phyloP scores from a whole-genome alignment of 129 eudicot genomes.

The Artemisia tridentata region DNA sequence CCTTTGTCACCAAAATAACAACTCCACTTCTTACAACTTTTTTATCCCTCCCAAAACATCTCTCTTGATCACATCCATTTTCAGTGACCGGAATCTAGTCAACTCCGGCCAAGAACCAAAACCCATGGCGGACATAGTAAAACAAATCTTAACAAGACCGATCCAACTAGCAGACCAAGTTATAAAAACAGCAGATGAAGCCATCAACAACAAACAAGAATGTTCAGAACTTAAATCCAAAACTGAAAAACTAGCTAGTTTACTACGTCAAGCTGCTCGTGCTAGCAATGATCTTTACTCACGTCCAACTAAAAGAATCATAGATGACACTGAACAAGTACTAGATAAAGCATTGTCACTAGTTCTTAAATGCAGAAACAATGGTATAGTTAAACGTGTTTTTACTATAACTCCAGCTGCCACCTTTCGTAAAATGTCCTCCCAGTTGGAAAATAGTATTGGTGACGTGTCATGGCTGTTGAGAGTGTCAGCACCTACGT shows the following conservation, averaged over 20 bases:
- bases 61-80: too few relatives aligned
- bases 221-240: constrained; percentile 43
- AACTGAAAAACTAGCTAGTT: constrained; percentile 34
- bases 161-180: constrained; percentile 44
- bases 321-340: constrained; percentile 43
- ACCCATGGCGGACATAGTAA: constrained; percentile 41
- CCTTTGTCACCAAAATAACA: too few relatives aligned
- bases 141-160: constrained; percentile 39
- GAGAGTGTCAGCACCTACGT: constrained; percentile 40
- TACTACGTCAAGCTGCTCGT: constrained; percentile 48
- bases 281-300: constrained; percentile 42
- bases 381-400: constrained; percentile 36
- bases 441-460: constrained; percentile 42
- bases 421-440: constrained; percentile 41
- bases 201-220: constrained; percentile 35
- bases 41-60: too few relatives aligned
- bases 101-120: too few relatives aligned
- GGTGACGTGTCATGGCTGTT: constrained; percentile 44
- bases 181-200: constrained; percentile 35
- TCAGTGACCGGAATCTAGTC: too few relatives aligned
- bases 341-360: constrained; percentile 35
- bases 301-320: constrained; percentile 44
- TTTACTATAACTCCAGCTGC: constrained; percentile 45
- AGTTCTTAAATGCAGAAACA: constrained; percentile 39
- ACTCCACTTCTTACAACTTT: too few relatives aligned